phyloP scores from a whole-genome alignment of 1,284 basidiomycete genomes.

The Meira miltonrushii region DNA sequence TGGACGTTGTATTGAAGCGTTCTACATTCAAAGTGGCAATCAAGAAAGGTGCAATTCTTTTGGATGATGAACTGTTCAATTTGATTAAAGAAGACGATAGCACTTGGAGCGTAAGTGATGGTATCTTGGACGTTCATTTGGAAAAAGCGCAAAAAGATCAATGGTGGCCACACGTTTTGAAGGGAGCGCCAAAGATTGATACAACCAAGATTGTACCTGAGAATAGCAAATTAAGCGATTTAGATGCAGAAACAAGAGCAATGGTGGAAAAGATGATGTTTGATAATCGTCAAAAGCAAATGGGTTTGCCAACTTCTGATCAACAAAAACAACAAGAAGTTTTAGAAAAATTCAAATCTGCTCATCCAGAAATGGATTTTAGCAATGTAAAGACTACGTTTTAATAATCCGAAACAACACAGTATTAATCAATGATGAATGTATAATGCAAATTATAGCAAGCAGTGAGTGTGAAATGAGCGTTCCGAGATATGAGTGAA shows the following conservation, averaged over 20 bases:
- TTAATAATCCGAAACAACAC: no score
- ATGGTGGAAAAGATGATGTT: constrained; percentile 99
- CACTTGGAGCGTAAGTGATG: constrained; percentile 84
- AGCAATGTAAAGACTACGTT: constrained; percentile 16
- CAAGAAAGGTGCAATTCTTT: constrained; percentile 66
- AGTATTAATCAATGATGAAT: not conserved
- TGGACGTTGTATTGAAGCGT: constrained; percentile 71
- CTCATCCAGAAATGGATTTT: constrained; percentile 18
- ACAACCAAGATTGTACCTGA: constrained; percentile 92
- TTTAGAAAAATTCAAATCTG: constrained; percentile 15
- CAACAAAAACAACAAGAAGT: constrained; percentile 37
- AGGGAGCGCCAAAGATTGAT: constrained; percentile 92
- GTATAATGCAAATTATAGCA: not conserved
- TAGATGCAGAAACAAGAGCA: constrained; percentile 87
- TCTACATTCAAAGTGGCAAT: constrained; percentile 75
- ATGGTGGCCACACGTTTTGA: constrained; percentile 97
- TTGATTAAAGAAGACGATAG: constrained; percentile 94
- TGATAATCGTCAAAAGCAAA: constrained; percentile 96
- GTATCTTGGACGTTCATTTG: constrained; percentile 66
- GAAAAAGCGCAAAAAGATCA: constrained; percentile 80
- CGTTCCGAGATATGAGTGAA: not conserved
- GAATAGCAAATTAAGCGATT: constrained; percentile 90
- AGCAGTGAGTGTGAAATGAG: not conserved
- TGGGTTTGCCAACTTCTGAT: constrained; percentile 68
- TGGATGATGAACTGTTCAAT: constrained; percentile 79